Conservation (phyloP, 805 yeast species). For the Kuraishia cidri region DNA sequence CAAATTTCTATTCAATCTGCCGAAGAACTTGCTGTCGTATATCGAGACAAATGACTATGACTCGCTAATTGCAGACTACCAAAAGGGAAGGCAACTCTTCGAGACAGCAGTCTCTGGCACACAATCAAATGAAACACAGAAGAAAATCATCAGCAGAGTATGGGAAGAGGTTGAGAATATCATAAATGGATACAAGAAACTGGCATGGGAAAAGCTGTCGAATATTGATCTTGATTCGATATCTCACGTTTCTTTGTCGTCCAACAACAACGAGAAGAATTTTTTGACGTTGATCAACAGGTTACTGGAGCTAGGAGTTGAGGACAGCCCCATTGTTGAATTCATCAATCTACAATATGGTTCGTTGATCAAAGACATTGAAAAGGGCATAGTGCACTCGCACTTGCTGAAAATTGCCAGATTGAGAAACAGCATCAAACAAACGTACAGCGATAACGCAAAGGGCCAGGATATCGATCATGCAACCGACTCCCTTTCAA, state of each 20-base stretch:
- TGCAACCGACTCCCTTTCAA: no score
- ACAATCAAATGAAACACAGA: background rate
- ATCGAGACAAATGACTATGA: conserved; percentile 46
- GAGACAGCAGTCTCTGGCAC: conserved; percentile 3
- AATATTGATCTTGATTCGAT: conserved; percentile 12
- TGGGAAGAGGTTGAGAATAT: conserved; percentile 49
- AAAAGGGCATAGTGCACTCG: conserved; percentile 28
- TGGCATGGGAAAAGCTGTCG: conserved; percentile 42
- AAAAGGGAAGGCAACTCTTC: conserved; percentile 28
- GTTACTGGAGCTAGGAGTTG: conserved; percentile 52
- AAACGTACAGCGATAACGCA: conserved; percentile 19
- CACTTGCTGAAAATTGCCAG: conserved; percentile 27
- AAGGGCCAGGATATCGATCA: no score
- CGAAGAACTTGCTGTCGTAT: conserved; percentile 32
- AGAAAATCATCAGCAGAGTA: conserved; percentile 33
- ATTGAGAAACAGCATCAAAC: conserved; percentile 28
- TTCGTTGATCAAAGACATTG: conserved; percentile 25
- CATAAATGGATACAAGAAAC: conserved; percentile 43
- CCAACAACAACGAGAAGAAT: conserved; percentile 4
- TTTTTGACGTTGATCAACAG: conserved; percentile 39
- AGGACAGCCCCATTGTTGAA: conserved; percentile 53
- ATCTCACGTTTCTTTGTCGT: background rate
- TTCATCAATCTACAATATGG: conserved; percentile 49
- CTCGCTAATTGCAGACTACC: conserved; percentile 46
- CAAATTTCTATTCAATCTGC: conserved; percentile 46